A percentile compares a stretch with the other conserved stretches of the same genome.
Evolutionary conservation across 2,329 filamentous ascomycete species (phyloP).

Genomic region (Venturia aucupariae): DNA sequence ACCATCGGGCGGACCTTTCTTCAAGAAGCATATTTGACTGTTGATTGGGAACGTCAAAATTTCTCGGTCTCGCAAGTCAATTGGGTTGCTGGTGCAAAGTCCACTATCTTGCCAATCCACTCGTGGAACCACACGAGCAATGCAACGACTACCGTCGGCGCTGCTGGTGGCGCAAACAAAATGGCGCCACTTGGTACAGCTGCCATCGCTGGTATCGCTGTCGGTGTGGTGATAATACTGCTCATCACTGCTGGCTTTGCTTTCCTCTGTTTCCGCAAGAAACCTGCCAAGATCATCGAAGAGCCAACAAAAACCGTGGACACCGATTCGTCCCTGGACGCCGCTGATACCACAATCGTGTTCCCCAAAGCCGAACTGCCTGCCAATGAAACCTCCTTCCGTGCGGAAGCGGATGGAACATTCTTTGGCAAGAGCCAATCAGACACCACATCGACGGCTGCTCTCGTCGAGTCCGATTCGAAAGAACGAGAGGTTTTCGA

Average conservation of each 20-base stretch:
- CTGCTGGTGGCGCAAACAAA: background rate
- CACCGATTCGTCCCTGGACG: conserved; percentile 14
- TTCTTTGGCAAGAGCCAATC: background rate
- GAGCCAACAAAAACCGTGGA: conserved; percentile 17
- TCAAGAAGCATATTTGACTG: conserved; percentile 52
- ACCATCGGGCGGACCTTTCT: conserved; percentile 60
- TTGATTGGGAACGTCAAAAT: conserved; percentile 39
- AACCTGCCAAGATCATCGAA: conserved; percentile 4
- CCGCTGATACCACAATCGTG: conserved; percentile 21
- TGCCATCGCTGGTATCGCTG: conserved; percentile 36
- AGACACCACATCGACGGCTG: background rate
- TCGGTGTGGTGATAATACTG: conserved; percentile 30
- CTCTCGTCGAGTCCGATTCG: conserved; percentile 25
- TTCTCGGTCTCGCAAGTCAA: conserved; percentile 37
- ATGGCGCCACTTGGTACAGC: conserved; percentile 24
- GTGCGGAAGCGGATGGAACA: conserved; percentile 2
- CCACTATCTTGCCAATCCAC: conserved; percentile 26
- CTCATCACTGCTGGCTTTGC: conserved; percentile 23
- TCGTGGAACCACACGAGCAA: conserved; percentile 22
- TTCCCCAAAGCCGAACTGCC: conserved; percentile 39
- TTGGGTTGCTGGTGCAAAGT: conserved; percentile 23
- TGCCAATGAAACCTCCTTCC: conserved; percentile 19
- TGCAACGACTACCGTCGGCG: background rate
- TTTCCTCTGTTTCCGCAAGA: conserved; percentile 26
- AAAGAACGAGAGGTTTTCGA: conserved; percentile 35